phyloP scores from a whole-genome alignment of 345 rosid species.

The Rhodamnia rubescens region DNA sequence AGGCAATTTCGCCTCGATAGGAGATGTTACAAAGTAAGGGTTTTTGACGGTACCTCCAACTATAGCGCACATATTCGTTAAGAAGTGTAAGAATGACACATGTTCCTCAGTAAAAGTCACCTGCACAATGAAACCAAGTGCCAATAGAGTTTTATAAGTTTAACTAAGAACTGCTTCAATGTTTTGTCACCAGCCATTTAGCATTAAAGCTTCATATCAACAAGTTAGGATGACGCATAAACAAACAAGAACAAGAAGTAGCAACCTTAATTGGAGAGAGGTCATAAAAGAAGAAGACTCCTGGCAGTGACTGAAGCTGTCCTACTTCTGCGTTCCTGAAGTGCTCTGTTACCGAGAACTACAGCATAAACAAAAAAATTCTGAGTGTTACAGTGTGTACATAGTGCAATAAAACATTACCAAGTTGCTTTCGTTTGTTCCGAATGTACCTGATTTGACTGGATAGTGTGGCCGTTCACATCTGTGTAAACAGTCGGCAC shows the following conservation, averaged over 20 bases:
- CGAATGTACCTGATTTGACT: slow-evolving; percentile 69
- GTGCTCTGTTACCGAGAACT: slow-evolving; percentile 97
- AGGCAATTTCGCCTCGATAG: not conserved
- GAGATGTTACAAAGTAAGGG: not conserved
- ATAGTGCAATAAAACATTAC: not conserved
- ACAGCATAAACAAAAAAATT: slow-evolving; percentile 1
- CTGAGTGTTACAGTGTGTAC: not conserved
- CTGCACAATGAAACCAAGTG: slow-evolving; percentile 22
- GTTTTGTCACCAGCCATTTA: not conserved
- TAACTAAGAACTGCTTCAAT: not conserved
- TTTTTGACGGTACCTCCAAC: slow-evolving; percentile 63
- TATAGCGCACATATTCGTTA: slow-evolving; percentile 87
- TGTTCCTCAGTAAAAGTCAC: slow-evolving; percentile 79
- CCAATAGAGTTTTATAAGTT: not conserved
- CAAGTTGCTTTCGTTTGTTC: not conserved
- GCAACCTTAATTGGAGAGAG: slow-evolving; percentile 95
- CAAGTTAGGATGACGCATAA: not conserved
- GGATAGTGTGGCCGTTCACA: slow-evolving; percentile 67
- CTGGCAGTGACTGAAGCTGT: slow-evolving; percentile 62
- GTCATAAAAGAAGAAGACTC: slow-evolving; percentile 95
- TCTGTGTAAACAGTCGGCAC: slow-evolving; percentile 88
- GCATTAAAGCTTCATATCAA: not conserved
- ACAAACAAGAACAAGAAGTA: not conserved
- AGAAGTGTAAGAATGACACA: slow-evolving; percentile 83
- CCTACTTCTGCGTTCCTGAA: slow-evolving; percentile 54